phyloP scores from a whole-genome alignment of 2,329 filamentous ascomycete species.

The Fusarium solani-melongenae region DNA sequence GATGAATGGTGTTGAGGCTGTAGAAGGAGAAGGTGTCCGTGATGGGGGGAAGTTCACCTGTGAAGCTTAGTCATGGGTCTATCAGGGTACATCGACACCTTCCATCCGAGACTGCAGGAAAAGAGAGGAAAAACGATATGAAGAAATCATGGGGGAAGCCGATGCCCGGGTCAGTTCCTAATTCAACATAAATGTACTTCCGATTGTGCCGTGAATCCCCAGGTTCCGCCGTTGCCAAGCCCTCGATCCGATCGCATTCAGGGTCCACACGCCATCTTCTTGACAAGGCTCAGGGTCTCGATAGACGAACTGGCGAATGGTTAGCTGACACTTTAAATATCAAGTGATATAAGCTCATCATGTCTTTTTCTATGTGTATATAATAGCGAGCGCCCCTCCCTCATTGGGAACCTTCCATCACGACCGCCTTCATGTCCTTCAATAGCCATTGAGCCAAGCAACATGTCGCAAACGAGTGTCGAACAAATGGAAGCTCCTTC shows the following conservation, averaged over 20 bases:
- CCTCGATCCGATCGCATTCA: constrained; percentile 36
- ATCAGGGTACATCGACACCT: neutral
- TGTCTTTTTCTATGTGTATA: neutral
- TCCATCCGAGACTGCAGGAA: neutral
- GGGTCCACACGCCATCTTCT: neutral
- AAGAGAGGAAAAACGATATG: neutral
- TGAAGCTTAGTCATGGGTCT: neutral
- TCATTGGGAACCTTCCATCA: neutral
- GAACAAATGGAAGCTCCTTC: neutral
- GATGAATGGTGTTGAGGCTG: neutral
- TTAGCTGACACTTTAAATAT: neutral
- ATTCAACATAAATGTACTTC: neutral
- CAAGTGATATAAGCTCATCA: neutral
- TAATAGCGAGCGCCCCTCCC: neutral
- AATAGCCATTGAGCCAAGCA: neutral
- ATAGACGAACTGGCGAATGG: neutral
- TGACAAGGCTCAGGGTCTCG: neutral
- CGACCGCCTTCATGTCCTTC: neutral
- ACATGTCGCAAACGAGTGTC: constrained; percentile 26
- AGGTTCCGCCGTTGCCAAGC: neutral
- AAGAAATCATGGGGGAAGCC: neutral
- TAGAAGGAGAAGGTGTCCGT: neutral
- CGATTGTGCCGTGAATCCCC: neutral
- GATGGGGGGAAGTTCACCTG: neutral
- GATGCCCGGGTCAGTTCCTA: neutral